Percentiles rank a stretch among this genome's conserved stretches.
Conservation (phyloP, 208 protist genomes). For the Angomonas deanei region DNA sequence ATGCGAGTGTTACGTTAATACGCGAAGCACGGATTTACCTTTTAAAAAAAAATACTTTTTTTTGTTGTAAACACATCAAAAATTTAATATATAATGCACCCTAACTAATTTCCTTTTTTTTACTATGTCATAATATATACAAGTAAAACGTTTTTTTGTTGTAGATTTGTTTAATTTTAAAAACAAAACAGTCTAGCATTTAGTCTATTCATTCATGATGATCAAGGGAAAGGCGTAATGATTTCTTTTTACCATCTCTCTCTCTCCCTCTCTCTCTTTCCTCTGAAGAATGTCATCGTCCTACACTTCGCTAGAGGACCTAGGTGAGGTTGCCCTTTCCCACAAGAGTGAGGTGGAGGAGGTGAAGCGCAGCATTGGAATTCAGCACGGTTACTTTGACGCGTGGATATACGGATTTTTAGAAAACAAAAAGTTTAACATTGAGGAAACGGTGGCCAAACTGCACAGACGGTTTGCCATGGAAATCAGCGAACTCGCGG, state of each 20-base stretch:
- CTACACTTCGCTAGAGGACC: conserved; percentile 39
- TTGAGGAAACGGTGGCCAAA: conserved; percentile 64
- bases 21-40: too few species aligned
- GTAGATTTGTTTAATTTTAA: too few species aligned
- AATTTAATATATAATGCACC: too few species aligned
- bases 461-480: conserved; percentile 54
- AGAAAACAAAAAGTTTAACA: conserved; percentile 76
- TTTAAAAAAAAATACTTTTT: too few species aligned
- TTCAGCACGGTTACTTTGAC: conserved; percentile 47
- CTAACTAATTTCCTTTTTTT: too few species aligned
- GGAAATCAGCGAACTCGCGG: conserved; percentile 50
- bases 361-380: conserved; percentile 43
- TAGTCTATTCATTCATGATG: not conserved
- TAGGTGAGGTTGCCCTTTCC: conserved; percentile 41
- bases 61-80: too few species aligned
- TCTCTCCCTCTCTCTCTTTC: conserved; percentile 2
- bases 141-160: too few species aligned
- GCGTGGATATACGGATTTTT: conserved; percentile 75
- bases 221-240: too few species aligned
- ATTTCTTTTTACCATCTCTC: not conserved
- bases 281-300: conserved; percentile 11
- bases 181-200: too few species aligned
- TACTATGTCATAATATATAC: too few species aligned
- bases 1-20: too few species aligned
- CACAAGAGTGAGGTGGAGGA: conserved; percentile 53